Evolutionary conservation across 2,329 filamentous ascomycete genomes (phyloP).

Genomic region (Paradendryphiella salina): DNA sequence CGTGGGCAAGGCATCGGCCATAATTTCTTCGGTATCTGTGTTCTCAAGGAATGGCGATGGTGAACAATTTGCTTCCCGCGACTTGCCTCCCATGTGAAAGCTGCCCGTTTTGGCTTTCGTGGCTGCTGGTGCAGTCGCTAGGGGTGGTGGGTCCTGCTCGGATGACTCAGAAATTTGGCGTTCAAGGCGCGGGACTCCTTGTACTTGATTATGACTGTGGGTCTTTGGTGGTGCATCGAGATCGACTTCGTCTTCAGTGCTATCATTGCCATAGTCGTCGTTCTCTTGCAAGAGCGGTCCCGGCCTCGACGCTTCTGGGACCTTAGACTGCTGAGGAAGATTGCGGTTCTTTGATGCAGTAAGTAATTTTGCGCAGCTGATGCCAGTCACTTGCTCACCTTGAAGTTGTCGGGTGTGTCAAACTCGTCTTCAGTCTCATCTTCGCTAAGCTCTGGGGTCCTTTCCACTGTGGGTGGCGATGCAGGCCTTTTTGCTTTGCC

Average conservation of each 20-base stretch:
- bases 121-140: not conserved
- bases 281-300: not conserved
- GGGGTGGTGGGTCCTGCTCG: conserved; percentile 4
- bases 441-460: conserved; percentile 23
- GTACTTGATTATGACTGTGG: conserved; percentile 7
- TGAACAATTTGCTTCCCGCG: conserved; percentile 11
- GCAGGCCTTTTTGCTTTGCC: conserved; percentile 13
- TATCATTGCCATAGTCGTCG: not conserved
- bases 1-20: not conserved
- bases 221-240: conserved; percentile 41
- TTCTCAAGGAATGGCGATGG: not conserved
- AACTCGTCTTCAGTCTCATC: conserved; percentile 46
- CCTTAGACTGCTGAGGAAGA: not conserved
- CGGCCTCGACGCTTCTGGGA: not conserved
- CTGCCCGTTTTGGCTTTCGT: conserved; percentile 25
- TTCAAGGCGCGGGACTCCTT: not conserved
- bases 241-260: conserved; percentile 38
- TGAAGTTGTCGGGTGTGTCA: conserved; percentile 41
- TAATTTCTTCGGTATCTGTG: not conserved
- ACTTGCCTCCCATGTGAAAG: conserved; percentile 39
- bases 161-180: conserved; percentile 9
- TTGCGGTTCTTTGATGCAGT: conserved; percentile 18
- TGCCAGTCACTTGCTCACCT: conserved; percentile 12
- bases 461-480: conserved; percentile 4
- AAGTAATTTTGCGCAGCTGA: not conserved